Evolutionary conservation across 805 yeast species (phyloP), one percentile per base, ranked within the genome.

Genomic region (Barnettozyma salicaria): DNA sequence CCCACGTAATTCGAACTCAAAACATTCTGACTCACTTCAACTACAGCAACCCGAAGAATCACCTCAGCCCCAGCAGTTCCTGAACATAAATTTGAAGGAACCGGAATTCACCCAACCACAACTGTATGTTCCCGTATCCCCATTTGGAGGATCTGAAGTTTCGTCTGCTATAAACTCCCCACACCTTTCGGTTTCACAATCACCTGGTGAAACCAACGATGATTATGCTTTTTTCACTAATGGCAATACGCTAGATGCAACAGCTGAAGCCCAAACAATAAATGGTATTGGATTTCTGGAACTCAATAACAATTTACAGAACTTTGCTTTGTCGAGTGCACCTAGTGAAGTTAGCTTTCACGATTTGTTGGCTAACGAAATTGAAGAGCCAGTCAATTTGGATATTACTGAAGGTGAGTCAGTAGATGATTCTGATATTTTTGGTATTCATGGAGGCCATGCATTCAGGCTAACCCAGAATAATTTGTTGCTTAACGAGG

Each of bases 101-200:
- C 20, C 41, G 9, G 38, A 42, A 5, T 49, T 51, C 36, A 47
- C 42, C 9, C 48, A 44, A 10, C 36, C 42, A 17, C 47, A 48
- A 13, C 34, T 43, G 1, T 34, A 34, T 4, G 31, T 39, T 5
- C 32, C 34, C 13, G n/a, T 24, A 4, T 34, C 37, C 4, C 34
- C 41, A 7, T 34, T 30, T 27, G 31, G 27, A 6, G 37, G 37
- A 14, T 29, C 31, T 36, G 58, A 53, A 11, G n/a, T 48, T 1
- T 52, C 58, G 1, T 48, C 53, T 2, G 56, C 42, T 8, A 41
- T 44, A 9, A 48, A 45, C 20, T 53, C 58, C 0, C 58, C 58
- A 5, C 50, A 48, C 29, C 27, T 52, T 4, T 33, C 34, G 7
- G 18, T 43, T 3, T 45, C 50, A 1, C 36, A 42, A 14, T 40